phyloP scores from a whole-genome alignment of 2,329 filamentous ascomycete genomes.

The Colletotrichum liaoningense region DNA sequence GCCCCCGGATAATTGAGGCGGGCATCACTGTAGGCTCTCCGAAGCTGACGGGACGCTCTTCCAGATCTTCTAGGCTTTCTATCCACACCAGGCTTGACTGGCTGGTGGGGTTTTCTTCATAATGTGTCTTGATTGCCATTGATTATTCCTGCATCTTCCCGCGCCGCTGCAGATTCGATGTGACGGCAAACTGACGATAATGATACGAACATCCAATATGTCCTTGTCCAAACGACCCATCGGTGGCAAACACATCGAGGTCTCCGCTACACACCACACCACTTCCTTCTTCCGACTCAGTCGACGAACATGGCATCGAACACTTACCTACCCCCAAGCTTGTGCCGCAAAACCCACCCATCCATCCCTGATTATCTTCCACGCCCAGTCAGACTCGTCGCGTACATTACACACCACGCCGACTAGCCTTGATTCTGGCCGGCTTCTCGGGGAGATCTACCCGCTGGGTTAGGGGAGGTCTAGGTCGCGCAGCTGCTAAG shows the following conservation, averaged over 20 bases:
- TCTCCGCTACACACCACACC: background rate
- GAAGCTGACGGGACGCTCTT: background rate
- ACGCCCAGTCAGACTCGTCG: background rate
- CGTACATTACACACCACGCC: conserved; percentile 1
- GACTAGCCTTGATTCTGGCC: background rate
- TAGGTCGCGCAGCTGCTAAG: background rate
- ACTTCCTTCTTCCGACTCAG: background rate
- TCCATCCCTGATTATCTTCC: background rate
- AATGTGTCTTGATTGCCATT: background rate
- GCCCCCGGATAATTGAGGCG: too few species aligned
- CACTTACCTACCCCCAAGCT: background rate
- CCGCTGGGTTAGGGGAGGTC: conserved; percentile 24
- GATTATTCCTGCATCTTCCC: background rate
- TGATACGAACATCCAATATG: background rate
- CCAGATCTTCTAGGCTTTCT: background rate
- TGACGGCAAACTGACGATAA: background rate
- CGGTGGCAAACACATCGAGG: background rate
- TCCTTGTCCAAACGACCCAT: background rate
- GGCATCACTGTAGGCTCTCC: too few species aligned
- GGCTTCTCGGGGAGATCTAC: conserved; percentile 25
- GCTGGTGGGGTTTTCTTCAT: background rate
- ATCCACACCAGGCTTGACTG: background rate
- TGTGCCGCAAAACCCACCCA: background rate
- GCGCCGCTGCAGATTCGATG: background rate
- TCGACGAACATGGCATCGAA: too few species aligned